These are phyloP conservation scores for Ramichloridium luteum DNA, from an alignment of 2,329 filamentous ascomycete species.

Conservation along the genomic window DNA sequence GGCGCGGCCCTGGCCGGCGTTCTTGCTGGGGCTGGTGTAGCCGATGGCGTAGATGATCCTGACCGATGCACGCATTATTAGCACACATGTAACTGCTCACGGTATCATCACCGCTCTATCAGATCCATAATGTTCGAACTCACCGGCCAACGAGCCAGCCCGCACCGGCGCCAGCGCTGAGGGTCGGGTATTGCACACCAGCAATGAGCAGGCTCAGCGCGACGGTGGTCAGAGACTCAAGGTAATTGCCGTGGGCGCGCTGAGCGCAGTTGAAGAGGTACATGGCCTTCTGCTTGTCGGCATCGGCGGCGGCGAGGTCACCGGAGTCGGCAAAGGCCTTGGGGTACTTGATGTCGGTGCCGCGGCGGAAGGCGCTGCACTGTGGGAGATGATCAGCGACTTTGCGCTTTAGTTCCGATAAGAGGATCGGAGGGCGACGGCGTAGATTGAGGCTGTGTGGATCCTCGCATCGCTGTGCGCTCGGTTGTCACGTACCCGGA, in stretches of 20 bases:
- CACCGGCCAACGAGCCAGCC: constrained; percentile 39
- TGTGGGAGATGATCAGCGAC: too few relatives aligned
- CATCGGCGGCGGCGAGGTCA: constrained; percentile 35
- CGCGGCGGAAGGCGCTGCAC: constrained; percentile 32
- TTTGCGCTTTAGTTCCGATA: too few relatives aligned
- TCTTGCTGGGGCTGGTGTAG: constrained; percentile 30
- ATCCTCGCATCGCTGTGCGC: too few relatives aligned
- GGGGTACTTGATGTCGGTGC: constrained; percentile 44
- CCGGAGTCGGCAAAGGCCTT: constrained; percentile 45
- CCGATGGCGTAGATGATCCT: constrained; percentile 37
- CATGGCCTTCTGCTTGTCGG: constrained; percentile 30
- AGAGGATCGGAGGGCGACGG: too few relatives aligned
- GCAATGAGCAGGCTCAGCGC: constrained; percentile 41
- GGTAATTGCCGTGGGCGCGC: constrained; percentile 43
- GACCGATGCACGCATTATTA: too few relatives aligned
- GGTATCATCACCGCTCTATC: too few relatives aligned
- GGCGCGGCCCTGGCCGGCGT: constrained; percentile 32
- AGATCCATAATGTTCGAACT: neutral
- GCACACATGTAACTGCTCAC: too few relatives aligned
- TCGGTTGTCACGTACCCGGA: constrained; percentile 32
- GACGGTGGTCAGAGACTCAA: constrained; percentile 44
- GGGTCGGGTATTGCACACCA: constrained; percentile 41
- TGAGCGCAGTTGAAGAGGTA: constrained; percentile 41
- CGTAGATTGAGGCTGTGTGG: too few relatives aligned
- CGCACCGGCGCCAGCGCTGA: constrained; percentile 34